Base-by-base conservation (phyloP, 495 filamentous ascomycete genomes). In the Aspergillus cavernicola region DNA sequence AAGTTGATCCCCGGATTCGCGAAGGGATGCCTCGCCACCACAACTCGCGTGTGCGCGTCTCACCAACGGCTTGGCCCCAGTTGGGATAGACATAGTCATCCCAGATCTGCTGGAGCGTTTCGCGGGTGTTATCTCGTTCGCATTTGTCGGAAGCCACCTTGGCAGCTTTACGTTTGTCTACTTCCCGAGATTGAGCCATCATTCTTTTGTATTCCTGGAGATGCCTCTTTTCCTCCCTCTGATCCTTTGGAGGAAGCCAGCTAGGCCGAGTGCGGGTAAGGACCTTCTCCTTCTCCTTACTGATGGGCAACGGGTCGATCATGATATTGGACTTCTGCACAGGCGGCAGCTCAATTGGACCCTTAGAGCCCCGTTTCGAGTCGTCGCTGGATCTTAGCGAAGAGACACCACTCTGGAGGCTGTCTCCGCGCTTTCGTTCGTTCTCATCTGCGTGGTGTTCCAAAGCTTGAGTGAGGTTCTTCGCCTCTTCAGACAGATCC, bases 11-110 rank as follows among this genome's bases (percentile, higher is more conserved):
- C 51, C 93, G 76, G 57, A 81, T 85, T 43, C 85, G 82, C 4
- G 90, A 85, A 0, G 90, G 84, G 37, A 97, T 79, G 15, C 93
- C 93, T 31, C 86, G 81, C 93, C 93, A 97, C 92, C 92, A 98
- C 11, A 97, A 74, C 60, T 96, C 89, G 39, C 91, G 81, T 2
- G 88, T 95, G 32, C 86, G 75, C 32, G 84, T 82, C 59, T 90
- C 83, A n/a, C 72, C 72, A 49, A 88, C 76, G n/a, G 83, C 85
- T 16, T 73, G 70, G 52, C 89, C 83, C 90, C 90, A 97, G 48
- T 93, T 82, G 2, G 90, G 92, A 26, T 92, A 74, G 11, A 98
- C 85, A 53, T 92, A 85, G 28, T 90, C 80, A 68, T 95, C 86
- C 93, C 93, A 98, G 37, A 92, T 85, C 40, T 81, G 83, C 46